These are phyloP conservation scores for Thielaviopsis musarum DNA, from an alignment of 2,329 filamentous ascomycete species.

Conservation along the genomic window DNA sequence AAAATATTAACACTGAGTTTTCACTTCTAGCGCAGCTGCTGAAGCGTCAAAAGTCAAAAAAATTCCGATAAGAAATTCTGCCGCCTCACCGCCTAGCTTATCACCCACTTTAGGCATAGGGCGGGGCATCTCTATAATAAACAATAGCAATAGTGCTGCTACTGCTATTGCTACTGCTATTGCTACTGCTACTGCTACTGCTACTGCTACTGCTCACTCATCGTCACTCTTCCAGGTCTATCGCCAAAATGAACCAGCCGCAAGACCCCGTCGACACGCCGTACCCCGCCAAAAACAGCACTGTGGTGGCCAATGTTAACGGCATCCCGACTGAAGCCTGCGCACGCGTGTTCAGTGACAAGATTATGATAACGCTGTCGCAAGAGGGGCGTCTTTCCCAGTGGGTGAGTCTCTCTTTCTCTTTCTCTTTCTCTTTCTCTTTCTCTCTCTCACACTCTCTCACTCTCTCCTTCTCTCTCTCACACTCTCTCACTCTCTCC, in stretches of 20 bases:
- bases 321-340: slow-evolving; percentile 56
- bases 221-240: too few species aligned
- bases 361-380: slow-evolving; percentile 75
- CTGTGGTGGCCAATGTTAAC: slow-evolving; percentile 44
- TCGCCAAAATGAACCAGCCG: neutral
- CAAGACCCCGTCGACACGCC: slow-evolving; percentile 23
- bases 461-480: neutral
- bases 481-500: neutral
- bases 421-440: neutral
- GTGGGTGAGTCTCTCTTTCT: slow-evolving; percentile 50
- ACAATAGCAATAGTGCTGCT: too few species aligned
- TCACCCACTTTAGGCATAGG: slow-evolving; percentile 19
- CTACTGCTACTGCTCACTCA: too few species aligned
- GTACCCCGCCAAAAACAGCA: slow-evolving; percentile 51
- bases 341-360: slow-evolving; percentile 65
- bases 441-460: neutral
- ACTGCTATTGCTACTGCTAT: too few species aligned
- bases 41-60: neutral
- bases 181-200: too few species aligned
- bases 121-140: slow-evolving; percentile 17
- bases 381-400: slow-evolving; percentile 76
- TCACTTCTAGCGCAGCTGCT: neutral
- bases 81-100: slow-evolving; percentile 15
- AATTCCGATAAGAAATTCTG: slow-evolving; percentile 18
- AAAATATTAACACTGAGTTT: too few species aligned